Percentiles rank a stretch among this genome's conserved stretches.
These are phyloP conservation scores for Termitomyces bulborhizus DNA, from an alignment of 768 basidiomycete genomes.

Conservation along the genomic window DNA sequence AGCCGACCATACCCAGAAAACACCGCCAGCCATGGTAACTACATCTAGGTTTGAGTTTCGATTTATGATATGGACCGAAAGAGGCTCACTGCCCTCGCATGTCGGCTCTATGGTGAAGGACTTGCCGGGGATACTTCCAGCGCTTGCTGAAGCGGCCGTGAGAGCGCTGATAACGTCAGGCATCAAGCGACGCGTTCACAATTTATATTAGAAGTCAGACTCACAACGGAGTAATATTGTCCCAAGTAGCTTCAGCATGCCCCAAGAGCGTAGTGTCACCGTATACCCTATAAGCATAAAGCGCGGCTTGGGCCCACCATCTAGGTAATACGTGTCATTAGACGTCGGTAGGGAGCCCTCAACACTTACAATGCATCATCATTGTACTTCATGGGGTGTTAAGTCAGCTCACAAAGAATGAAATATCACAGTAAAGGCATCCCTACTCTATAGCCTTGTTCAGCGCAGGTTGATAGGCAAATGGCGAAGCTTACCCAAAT, in stretches of 20 bases:
- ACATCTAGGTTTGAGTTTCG: not conserved
- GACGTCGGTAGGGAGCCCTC: not conserved
- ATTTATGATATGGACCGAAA: not conserved
- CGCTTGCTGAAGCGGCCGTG: conserved; percentile 30
- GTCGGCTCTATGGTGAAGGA: conserved; percentile 31
- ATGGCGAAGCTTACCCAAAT: conserved; percentile 22
- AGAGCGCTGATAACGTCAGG: conserved; percentile 28
- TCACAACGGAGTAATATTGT: conserved; percentile 39
- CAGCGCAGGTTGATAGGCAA: not conserved
- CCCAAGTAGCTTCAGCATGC: conserved; percentile 44
- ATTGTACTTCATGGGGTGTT: conserved; percentile 27
- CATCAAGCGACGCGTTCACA: not conserved
- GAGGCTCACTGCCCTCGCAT: conserved; percentile 36
- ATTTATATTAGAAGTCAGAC: conserved; percentile 6
- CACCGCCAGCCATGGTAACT: conserved; percentile 48
- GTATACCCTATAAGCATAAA: conserved; percentile 44
- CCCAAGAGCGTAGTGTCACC: conserved; percentile 32
- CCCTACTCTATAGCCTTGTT: not conserved
- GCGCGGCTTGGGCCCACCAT: conserved; percentile 51
- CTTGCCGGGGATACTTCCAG: conserved; percentile 35
- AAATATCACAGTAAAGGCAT: not conserved
- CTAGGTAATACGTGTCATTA: conserved; percentile 12
- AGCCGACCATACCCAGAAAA: conserved; percentile 39
- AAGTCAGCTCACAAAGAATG: not conserved
- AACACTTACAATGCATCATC: conserved; percentile 38